Percentiles rank a stretch among this genome's conserved stretches.
These are phyloP conservation scores for Hyaloscypha hepaticicola DNA, from an alignment of 495 filamentous ascomycete species.

Conservation along the genomic window DNA sequence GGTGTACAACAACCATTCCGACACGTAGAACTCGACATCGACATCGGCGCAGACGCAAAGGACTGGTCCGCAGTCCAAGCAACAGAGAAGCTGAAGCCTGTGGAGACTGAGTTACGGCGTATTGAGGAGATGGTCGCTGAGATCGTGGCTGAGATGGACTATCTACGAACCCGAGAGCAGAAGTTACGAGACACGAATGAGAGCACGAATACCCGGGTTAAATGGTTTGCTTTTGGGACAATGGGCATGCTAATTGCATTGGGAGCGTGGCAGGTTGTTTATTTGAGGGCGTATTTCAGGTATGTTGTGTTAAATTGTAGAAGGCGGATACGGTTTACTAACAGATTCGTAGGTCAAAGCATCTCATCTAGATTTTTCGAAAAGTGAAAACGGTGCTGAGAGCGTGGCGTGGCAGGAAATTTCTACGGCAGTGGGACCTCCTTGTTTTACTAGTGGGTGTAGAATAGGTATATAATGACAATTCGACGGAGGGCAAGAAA, in stretches of 20 bases:
- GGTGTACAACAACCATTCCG: constrained; percentile 61
- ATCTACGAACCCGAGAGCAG: constrained; percentile 87
- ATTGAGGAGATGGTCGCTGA: constrained; percentile 85
- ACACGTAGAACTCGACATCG: constrained; percentile 92
- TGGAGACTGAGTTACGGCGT: constrained; percentile 92
- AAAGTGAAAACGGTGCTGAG: constrained; percentile 8
- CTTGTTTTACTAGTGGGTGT: constrained; percentile 29
- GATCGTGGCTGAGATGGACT: constrained; percentile 86
- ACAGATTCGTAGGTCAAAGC: constrained; percentile 65
- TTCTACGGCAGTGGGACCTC: constrained; percentile 20
- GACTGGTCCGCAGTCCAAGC: constrained; percentile 98
- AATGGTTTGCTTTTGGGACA: constrained; percentile 95
- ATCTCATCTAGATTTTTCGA: constrained; percentile 64
- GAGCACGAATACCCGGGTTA: constrained; percentile 97
- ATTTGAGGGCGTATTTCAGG: constrained; percentile 96
- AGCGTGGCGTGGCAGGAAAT: constrained; percentile 7
- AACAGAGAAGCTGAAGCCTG: constrained; percentile 94
- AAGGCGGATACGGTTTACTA: constrained; percentile 3
- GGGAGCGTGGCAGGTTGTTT: constrained; percentile 96
- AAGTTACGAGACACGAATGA: constrained; percentile 97
- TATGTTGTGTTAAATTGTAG: constrained; percentile 34
- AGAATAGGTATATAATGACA: constrained; percentile 33
- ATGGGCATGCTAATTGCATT: constrained; percentile 90
- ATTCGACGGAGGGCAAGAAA: constrained; percentile 17
- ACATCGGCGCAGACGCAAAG: constrained; percentile 97